Base-by-base conservation (phyloP, 2,329 filamentous ascomycete species). In the Pochonia chlamydosporia region DNA sequence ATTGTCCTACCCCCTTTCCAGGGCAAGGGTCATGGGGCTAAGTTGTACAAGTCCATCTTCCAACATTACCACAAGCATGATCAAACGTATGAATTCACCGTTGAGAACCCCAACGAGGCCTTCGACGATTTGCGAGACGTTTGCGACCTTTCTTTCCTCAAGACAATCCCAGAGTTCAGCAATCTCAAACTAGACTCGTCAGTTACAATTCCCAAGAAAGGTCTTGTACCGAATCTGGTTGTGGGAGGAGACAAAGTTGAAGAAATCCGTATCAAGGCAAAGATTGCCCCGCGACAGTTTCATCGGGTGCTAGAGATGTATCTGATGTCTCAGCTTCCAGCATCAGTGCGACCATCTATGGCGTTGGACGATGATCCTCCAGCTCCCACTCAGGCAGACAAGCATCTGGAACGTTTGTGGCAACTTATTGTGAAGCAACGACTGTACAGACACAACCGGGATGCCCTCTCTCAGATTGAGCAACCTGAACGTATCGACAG, bases 81-180 rank as follows among this genome's bases (percentile, higher is more conserved):
- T 0, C 82, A 84, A 50, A 85, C 90, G 7, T 75, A 82, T 46
- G 92, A 97, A 62, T 79, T 99, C 58, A 95, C 91, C 0, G 84
- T 99, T 5, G 93, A 99, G 68, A 92, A 97, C 52, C 95, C 93
- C 0, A 97, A 88, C 59, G 87, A 92, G 61, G 81, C 78, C 1
- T 95, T 95, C 56, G 87, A 93, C 59, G 81, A 89, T 49, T 72
- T 95, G 57, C 80, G 89, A 54, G 88, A 93, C 60, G 72, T 85
- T 44, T 84, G 81, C 56, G 89, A 95, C 58, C 70, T 92, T 26
- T 69, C 73, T 4, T 82, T 81, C 54, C 72, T 93, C 3, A 79
- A 79, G 46, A 69, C 66, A 8, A 69, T 78, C 3, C 73, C 82
- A 0, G 74, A 78, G 8, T 87, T 88, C 59, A 65, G 67, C 3